Evolutionary conservation across 2,329 filamentous ascomycete genomes (phyloP), one percentile per base, ranked within the genome.

Genomic region (Neocucurbitaria cava): DNA sequence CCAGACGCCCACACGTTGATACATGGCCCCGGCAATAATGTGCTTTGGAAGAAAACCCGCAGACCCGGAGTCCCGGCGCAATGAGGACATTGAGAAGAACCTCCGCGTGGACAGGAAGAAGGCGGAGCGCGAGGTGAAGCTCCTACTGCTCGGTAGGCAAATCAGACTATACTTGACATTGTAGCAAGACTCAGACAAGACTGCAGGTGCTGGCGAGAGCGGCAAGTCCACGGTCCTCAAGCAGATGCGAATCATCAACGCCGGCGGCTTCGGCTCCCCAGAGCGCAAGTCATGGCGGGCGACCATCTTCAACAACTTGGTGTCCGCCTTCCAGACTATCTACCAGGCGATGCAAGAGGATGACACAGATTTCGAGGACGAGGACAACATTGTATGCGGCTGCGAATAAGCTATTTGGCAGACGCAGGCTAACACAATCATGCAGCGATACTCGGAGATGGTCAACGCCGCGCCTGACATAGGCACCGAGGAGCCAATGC

Each of bases 211-310:
- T 69, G 94, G 94, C 73, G 94, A 98, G 79, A 95, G 90, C 54
- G 91, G 94, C 63, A 98, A 98, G 79, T 97, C 94, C 8, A 98
- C 94, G 1, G 93, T 98, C 55, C 86, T 98, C 63, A 98, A 98
- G 81, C 94, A 98, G 82, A 98, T 99, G 95, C 94, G 94, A 76
- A 88, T 99, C 77, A 97, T 99, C 68, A 95, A 98, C 76, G 88
- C 92, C 13, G 88, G 92, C 76, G 94, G 95, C 46, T 98, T 98
- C 80, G 91, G 87, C 71, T 90, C 91, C 69, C 87, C 86, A 61
- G 95, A 98, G 77, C 91, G 92, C 76, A 87, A 96, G 62, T 92
- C 97, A 82, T 96, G 92, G 85, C 92, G 95, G 67, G 90, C 92
- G 15, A 93, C 97, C 70, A 93, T 98, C 64, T 98, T 97, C 78